Base-by-base conservation (phyloP, 1,284 basidiomycete genomes). In the Cryptococcus sp. region DNA sequence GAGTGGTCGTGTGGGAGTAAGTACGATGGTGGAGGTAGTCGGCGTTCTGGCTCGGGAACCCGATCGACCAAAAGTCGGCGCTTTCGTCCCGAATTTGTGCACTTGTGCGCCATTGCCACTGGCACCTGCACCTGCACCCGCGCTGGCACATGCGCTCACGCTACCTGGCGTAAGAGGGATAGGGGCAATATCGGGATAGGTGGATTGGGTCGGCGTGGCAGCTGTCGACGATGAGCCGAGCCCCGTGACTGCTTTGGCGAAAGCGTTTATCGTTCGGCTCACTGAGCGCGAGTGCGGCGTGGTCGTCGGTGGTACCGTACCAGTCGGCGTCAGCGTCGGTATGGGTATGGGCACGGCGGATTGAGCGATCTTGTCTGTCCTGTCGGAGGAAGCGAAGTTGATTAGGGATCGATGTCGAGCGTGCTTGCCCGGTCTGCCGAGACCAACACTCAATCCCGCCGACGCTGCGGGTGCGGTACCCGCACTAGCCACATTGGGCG, bases 11-110 rank as follows among this genome's bases (percentile, higher is more conserved):
- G 31, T 8, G 8, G 31, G 31, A 35, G 31, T 35, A 13, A 35
- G 31, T 8, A 35, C 22, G 13, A 27, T n/a, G 19, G 35, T 22
- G 5, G 35, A 31, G 5, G 22, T 25, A 19, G 53, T 47, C 10
- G 49, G 54, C 3, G 54, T 57, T 20, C 45, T 50, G 11, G 47
- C 46, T 22, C 48, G 53, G 22, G 59, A 57, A 15, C 53, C 50
- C 17, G 53, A 46, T 47, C 50, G 38, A 23, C 54, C 54, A 35
- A 50, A 54, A 11, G 50, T 50, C 2, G 59, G 46, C 4, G 50
- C 48, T 50, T 58, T 64, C 15, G 56, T 60, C 13, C 62, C 59
- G 47, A 60, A 63, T 23, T 60, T 63, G 23, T 63, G 57, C 16
- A 57, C 27, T 1, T 42, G 49, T 54, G 42, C 19, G 2, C 22